Evolutionary conservation across 2,329 filamentous ascomycete genomes (phyloP).

Genomic region (Apiospora kogelbergensis): DNA sequence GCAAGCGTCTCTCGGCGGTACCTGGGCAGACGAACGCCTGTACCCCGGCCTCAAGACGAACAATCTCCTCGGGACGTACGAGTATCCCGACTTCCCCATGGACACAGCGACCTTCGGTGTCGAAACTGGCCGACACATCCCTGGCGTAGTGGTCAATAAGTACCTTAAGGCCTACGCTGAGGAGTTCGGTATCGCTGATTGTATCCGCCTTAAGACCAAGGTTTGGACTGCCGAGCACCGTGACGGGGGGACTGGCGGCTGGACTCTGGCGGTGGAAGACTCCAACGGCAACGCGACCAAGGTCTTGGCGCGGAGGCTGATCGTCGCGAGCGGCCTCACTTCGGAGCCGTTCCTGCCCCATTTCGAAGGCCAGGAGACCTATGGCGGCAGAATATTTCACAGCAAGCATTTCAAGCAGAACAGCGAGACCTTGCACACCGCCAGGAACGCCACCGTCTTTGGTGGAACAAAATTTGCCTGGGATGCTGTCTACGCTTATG

Average conservation of each 20-base stretch:
- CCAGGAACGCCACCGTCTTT: conserved; percentile 50
- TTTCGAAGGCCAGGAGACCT: conserved; percentile 49
- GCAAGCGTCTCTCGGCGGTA: conserved; percentile 60
- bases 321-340: conserved; percentile 62
- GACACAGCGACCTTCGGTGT: conserved; percentile 48
- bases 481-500: conserved; percentile 61
- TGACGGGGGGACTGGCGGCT: conserved; percentile 36
- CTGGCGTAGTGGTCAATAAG: conserved; percentile 52
- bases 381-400: conserved; percentile 57
- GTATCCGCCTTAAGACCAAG: conserved; percentile 49
- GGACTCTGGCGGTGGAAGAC: conserved; percentile 25
- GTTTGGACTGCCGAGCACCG: conserved; percentile 51
- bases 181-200: conserved; percentile 47
- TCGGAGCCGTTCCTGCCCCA: conserved; percentile 56
- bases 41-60: conserved; percentile 73
- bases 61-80: conserved; percentile 71
- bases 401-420: conserved; percentile 47
- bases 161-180: conserved; percentile 59
- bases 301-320: conserved; percentile 44
- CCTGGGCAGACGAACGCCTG: conserved; percentile 66
- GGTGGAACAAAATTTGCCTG: conserved; percentile 63
- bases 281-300: conserved; percentile 24
- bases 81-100: conserved; percentile 76
- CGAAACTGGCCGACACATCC: conserved; percentile 55
- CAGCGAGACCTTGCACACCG: conserved; percentile 33